Base-by-base conservation (phyloP, 164 flowering plant genomes). In the Nelumbo lutea region DNA sequence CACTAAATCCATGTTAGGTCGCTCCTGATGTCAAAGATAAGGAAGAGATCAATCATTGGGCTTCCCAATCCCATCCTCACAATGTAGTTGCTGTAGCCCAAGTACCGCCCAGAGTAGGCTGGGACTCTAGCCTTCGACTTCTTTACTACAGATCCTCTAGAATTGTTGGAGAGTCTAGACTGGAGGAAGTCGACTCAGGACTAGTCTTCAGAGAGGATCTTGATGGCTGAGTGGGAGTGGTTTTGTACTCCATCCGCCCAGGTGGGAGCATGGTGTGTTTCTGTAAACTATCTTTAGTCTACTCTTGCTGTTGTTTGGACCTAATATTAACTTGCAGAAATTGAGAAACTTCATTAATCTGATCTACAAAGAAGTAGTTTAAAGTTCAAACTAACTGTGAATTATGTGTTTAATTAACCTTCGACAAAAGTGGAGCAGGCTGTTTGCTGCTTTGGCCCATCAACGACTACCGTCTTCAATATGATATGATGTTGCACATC, bases 1-100 rank as follows among this genome's bases (percentile, higher is more conserved):
- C 27, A 27, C 27, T 27, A 27, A 27, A 27, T 27, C 27, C 27
- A 27, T 27, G 27, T 27, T 42, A 88, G 70, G 71, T 79, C 87
- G 47, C 89, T 88, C 2, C 90, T 90, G 0, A 85, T 85, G 76
- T 88, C 87, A 15, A 85, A 87, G 7, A 82, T 68, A 15, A 90
- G 81, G 0, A 83, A 72, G 8, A 85, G 74, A 1, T 77, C 74
- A 48, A 55, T 79, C 9, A 70, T 70, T 0, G 93, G 96, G 1
- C 91, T 86, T n/a, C 96, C 96, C n/a, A 90, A 73, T 5, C 90
- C 85, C 9, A 90, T 76, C 0, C 78, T 76, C 43, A 86, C 89
- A 9, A 88, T 62, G 77, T 81, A 88, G 71, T 86, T 87, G 7
- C 84, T 87, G 3, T 90, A 27, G 27, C 27, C 27, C 27, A 27